Conservation (phyloP, 345 rosid species). For the Luvunga scandens region DNA sequence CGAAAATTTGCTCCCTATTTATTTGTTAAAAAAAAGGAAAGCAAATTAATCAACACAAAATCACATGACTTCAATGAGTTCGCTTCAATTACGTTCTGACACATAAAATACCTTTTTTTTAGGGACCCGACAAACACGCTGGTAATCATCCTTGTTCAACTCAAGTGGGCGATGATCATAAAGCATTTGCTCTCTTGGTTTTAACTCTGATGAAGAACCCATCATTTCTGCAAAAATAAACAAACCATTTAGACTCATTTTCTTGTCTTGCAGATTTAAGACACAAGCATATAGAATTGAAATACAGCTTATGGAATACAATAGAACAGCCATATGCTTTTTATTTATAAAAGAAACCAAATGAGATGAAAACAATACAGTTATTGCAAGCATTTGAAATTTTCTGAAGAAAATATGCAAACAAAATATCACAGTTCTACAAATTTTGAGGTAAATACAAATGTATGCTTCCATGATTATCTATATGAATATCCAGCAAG, state of each 20-base stretch:
- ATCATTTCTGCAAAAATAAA: conserved; percentile 22
- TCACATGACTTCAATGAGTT: neutral
- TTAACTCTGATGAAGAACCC: conserved; percentile 13
- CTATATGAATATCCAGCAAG: neutral
- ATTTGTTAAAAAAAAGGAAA: neutral
- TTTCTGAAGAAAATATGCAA: too few relatives aligned
- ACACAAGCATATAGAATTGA: neutral
- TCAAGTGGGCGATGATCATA: conserved; percentile 50
- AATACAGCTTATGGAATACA: neutral
- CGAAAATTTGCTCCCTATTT: conserved; percentile 62
- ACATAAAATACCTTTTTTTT: conserved; percentile 40
- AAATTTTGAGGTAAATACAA: neutral
- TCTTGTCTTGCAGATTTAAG: neutral
- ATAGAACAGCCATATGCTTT: neutral
- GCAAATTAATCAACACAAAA: neutral
- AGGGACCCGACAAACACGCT: conserved; percentile 51
- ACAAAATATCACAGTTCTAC: too few relatives aligned
- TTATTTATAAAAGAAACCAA: neutral
- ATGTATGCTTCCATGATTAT: neutral
- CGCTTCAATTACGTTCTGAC: neutral
- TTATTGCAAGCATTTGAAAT: too few relatives aligned
- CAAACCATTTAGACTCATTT: neutral
- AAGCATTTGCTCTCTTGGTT: conserved; percentile 10
- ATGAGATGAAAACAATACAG: neutral
- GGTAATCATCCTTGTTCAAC: conserved; percentile 43